phyloP scores from a whole-genome alignment of 257 asterid species.

The Nicotiana benthamiana region DNA sequence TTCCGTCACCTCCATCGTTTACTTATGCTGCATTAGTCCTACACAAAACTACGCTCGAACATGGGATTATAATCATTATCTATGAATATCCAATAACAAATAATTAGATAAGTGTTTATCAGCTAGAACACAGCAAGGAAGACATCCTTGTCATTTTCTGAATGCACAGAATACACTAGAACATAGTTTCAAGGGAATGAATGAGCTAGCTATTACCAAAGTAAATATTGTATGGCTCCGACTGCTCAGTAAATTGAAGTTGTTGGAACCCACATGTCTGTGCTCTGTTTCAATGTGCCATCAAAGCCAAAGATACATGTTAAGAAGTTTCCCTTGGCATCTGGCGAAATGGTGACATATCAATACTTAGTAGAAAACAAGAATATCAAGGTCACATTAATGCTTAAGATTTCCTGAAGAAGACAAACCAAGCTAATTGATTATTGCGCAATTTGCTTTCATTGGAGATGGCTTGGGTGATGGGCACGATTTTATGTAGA shows the following conservation, averaged over 20 bases:
- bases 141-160: slow-evolving; percentile 1
- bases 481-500: neutral
- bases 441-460: neutral
- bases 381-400: neutral
- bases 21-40: neutral
- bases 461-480: neutral
- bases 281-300: slow-evolving; percentile 47
- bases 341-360: neutral
- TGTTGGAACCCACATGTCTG: slow-evolving; percentile 84
- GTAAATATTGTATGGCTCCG: slow-evolving; percentile 94
- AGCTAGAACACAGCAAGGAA: neutral
- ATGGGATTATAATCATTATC: neutral
- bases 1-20: neutral
- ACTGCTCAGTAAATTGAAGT: slow-evolving; percentile 84
- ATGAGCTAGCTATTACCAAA: slow-evolving; percentile 40
- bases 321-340: neutral
- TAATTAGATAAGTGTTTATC: neutral
- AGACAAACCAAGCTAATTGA: slow-evolving; percentile 1
- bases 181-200: neutral
- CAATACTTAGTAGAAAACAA: neutral
- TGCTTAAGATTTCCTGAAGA: neutral
- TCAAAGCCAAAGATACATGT: slow-evolving; percentile 9
- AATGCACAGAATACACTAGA: neutral
- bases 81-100: neutral
- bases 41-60: neutral